Conservation (phyloP, 441 rosid genomes). For the Populus hybrid region DNA sequence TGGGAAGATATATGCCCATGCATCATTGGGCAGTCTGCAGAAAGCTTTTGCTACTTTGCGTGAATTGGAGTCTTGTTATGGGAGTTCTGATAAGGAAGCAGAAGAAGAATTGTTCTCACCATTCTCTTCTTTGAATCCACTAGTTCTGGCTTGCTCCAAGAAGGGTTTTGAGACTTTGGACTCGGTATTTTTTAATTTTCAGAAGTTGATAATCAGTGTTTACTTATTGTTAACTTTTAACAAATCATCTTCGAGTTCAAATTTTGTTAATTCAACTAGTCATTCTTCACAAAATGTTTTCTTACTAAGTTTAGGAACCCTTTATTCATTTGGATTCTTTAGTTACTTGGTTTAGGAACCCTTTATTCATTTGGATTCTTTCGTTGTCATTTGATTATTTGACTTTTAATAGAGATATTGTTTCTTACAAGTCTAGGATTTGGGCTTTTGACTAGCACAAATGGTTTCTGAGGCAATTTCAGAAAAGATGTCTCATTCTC, state of each 20-base stretch:
- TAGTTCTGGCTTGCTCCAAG: conserved; percentile 81
- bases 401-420: neutral
- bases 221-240: neutral
- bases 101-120: conserved; percentile 81
- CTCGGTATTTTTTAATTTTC: conserved; percentile 42
- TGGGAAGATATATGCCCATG: conserved; percentile 75
- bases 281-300: neutral
- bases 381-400: neutral
- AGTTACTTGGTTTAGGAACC: neutral
- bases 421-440: neutral
- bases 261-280: neutral
- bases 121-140: conserved; percentile 68
- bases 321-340: neutral
- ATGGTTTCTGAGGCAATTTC: neutral
- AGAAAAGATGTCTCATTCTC: neutral
- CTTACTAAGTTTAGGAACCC: neutral
- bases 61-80: conserved; percentile 70
- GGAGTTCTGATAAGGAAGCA: conserved; percentile 34
- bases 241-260: neutral
- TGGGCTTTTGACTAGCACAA: neutral
- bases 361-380: no score
- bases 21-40: conserved; percentile 72
- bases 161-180: conserved; percentile 91
- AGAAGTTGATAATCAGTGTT: neutral
- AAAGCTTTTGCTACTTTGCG: conserved; percentile 65